Percentiles rank a stretch among this genome's conserved stretches.
Evolutionary conservation across 257 asterid genomes (phyloP).

Genomic region (Capsicum rhomboideum): DNA sequence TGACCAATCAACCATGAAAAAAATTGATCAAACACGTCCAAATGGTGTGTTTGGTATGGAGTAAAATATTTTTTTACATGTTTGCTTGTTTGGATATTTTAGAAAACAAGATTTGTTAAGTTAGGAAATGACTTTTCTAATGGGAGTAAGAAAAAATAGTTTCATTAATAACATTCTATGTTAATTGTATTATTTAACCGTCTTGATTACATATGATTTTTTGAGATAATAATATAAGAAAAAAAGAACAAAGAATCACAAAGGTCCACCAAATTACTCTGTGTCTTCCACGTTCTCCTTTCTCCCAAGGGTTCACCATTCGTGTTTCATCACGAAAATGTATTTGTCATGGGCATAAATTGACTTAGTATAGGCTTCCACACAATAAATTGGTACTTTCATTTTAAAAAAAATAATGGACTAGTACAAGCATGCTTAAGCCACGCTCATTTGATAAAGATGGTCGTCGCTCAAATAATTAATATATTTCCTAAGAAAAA

Average conservation of each 20-base stretch:
- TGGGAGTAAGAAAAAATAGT: too few species aligned
- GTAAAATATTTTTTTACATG: neutral
- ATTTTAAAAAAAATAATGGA: neutral
- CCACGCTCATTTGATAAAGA: neutral
- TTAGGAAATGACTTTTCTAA: neutral
- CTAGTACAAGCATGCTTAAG: neutral
- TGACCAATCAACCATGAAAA: neutral
- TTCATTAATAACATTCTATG: too few species aligned
- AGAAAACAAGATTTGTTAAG: neutral
- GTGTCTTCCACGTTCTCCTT: neutral
- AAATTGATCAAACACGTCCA: neutral
- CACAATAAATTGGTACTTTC: neutral
- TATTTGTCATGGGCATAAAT: neutral
- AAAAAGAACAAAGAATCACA: neutral
- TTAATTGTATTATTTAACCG: neutral
- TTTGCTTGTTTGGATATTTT: neutral
- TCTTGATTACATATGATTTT: neutral
- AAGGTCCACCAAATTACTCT: neutral
- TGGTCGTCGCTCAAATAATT: neutral
- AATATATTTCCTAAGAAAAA: neutral
- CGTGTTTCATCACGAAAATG: neutral
- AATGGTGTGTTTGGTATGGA: neutral
- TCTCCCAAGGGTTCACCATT: too few species aligned
- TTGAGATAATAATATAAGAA: neutral
- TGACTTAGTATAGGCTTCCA: neutral